phyloP scores from a whole-genome alignment of 805 yeast species.

The Candida bentonensis region DNA sequence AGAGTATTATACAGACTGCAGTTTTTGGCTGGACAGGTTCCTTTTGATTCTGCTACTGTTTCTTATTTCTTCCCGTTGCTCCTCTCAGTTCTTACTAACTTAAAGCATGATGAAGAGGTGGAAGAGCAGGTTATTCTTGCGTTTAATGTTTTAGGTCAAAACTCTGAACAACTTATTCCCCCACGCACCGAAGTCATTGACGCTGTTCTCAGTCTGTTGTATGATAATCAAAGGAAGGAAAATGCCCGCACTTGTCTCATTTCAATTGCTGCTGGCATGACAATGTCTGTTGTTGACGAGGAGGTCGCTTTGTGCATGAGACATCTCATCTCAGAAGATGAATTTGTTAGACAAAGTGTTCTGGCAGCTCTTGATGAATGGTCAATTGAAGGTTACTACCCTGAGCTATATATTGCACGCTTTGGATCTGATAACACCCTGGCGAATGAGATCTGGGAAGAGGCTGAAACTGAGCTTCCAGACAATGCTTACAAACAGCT shows the following conservation, averaged over 20 bases:
- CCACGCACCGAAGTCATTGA: conserved; percentile 55
- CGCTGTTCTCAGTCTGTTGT: conserved; percentile 50
- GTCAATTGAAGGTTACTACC: conserved; percentile 32
- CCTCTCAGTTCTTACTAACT: conserved; percentile 37
- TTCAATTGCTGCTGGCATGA: conserved; percentile 61
- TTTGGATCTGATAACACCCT: conserved; percentile 61
- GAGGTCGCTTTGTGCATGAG: conserved; percentile 50
- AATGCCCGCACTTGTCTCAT: conserved; percentile 71
- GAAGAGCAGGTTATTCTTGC: conserved; percentile 76
- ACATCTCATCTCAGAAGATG: conserved; percentile 43
- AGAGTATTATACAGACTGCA: conserved; percentile 65
- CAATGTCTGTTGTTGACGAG: conserved; percentile 38
- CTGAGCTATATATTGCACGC: conserved; percentile 64
- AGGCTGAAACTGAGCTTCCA: conserved; percentile 42
- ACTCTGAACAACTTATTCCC: conserved; percentile 39
- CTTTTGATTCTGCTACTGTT: conserved; percentile 54
- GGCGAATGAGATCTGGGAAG: conserved; percentile 79
- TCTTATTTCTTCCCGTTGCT: conserved; percentile 67
- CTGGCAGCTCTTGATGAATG: conserved; percentile 66
- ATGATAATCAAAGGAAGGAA: conserved; percentile 56
- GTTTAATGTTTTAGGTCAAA: conserved; percentile 48
- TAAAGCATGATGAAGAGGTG: conserved; percentile 55
- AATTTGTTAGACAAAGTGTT: conserved; percentile 63
- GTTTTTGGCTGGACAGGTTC: conserved; percentile 56
- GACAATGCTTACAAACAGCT: conserved; percentile 33